These are phyloP conservation scores for Pythium phragmiticola DNA, from an alignment of 352 stramenopile genomes.

Conservation along the genomic window DNA sequence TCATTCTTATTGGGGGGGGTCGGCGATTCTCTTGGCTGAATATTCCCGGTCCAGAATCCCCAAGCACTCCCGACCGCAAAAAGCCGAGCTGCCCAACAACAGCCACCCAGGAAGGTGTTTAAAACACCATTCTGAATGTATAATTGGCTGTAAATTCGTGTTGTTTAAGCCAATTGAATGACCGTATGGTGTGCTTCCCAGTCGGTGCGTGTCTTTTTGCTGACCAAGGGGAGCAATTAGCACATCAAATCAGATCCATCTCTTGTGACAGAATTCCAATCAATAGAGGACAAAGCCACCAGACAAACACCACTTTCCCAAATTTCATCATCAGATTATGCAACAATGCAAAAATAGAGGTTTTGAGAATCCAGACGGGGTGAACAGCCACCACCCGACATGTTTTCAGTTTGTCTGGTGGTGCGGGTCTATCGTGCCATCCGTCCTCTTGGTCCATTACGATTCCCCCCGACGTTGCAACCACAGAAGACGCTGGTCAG, in stretches of 20 bases:
- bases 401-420: constrained; percentile 12
- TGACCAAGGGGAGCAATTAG: not conserved
- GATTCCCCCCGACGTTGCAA: constrained; percentile 22
- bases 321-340: no score
- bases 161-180: constrained; percentile 18
- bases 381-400: not conserved
- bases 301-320: no score
- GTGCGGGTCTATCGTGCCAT: constrained; percentile 21
- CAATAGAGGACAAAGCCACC: no score
- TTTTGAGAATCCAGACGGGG: constrained; percentile 7
- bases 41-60: constrained; percentile 12
- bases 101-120: constrained; percentile 22
- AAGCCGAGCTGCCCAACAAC: not conserved
- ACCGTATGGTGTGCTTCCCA: not conserved
- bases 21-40: constrained; percentile 9
- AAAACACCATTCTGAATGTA: constrained; percentile 9
- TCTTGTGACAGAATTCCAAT: not conserved
- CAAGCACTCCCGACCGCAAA: constrained; percentile 28
- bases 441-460: constrained; percentile 13
- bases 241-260: not conserved
- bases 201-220: constrained; percentile 28
- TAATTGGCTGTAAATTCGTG: constrained; percentile 9
- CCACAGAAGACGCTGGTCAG: constrained; percentile 28
- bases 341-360: not conserved
- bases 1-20: constrained; percentile 24